Base-by-base conservation (phyloP, 1,139 yeast species). In the Kazachstania sp. region DNA sequence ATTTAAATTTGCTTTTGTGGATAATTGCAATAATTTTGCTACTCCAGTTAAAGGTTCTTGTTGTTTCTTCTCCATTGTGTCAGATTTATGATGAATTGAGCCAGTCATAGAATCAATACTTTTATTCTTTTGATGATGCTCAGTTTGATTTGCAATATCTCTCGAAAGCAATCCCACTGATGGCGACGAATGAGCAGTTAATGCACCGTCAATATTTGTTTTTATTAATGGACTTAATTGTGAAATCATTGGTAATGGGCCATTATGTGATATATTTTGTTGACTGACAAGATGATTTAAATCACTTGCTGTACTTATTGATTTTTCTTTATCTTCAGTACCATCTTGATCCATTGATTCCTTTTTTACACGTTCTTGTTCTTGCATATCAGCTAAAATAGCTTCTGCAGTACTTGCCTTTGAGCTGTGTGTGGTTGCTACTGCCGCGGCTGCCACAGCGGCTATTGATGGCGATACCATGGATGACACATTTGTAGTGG, bases 1-100 rank as follows among this genome's bases (percentile, higher is more conserved):
- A 62, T 88, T 87, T 44, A 88, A 67, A 43, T 63, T 64, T 16
- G 68, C 65, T 37, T 61, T 61, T 26, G 56, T 54, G 3, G 66
- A 60, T 36, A 63, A 48, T 30, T 56, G 54, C n/a, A 60, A 47
- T 36, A 62, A 49, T 18, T 50, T 55, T 1, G 54, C 53, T 15
- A 60, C 54, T 2, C n/a, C 52, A 48, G 37, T 45, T 13, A 19
- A 34, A 6, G 41, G 20, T 12, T 43, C 39, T 8, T 20, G 30
- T 9, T 15, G 23, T 3, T 15, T 20, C 4, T 36, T 39, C 7
- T 47, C 40, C 29, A 13, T 31, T 15, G 11, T 36, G 3, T 15
- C 38, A 4, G 30, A 23, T 12, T 39, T 35, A 39, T n/a, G n/a
- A 28, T 28, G 15, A 11, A 26, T 23, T 12, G 38, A n/a, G 2